phyloP scores from a whole-genome alignment of 805 yeast species.

The Peterozyma toletana region DNA sequence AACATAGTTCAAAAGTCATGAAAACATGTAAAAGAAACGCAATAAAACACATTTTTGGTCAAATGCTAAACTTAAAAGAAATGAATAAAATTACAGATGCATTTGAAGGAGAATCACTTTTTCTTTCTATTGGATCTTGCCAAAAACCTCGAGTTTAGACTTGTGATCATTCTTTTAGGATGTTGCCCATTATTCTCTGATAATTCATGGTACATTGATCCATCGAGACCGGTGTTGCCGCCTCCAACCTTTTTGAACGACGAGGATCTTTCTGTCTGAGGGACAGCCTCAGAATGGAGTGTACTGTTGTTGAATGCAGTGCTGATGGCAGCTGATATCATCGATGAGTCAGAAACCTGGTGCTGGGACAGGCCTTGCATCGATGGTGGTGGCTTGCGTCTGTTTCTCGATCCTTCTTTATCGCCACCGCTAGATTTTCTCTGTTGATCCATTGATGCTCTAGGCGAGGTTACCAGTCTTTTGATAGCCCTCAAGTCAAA shows the following conservation, averaged over 20 bases:
- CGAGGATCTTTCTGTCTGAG: slow-evolving; percentile 4
- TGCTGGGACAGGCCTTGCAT: too few species aligned
- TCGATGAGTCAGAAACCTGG: not conserved
- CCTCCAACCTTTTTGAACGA: slow-evolving; percentile 2
- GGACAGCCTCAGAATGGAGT: not conserved
- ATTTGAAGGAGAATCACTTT: slow-evolving; percentile 6
- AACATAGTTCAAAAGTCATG: not conserved
- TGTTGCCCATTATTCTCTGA: slow-evolving; percentile 1
- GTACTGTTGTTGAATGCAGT: slow-evolving; percentile 17
- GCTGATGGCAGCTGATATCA: slow-evolving; percentile 22
- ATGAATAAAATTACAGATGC: too few species aligned
- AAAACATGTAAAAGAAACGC: too few species aligned
- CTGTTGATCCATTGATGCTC: slow-evolving; percentile 6
- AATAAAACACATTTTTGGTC: not conserved
- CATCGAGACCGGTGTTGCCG: not conserved
- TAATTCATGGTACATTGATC: too few species aligned
- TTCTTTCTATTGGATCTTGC: slow-evolving; percentile 47
- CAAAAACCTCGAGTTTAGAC: slow-evolving; percentile 53
- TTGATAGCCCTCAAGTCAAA: slow-evolving; percentile 6
- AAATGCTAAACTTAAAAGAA: not conserved
- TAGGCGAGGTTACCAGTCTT: slow-evolving; percentile 4
- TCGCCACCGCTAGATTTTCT: slow-evolving; percentile 8
- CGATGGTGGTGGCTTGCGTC: slow-evolving; percentile 7
- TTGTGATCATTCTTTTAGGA: slow-evolving; percentile 31
- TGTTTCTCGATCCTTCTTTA: not conserved